Evolutionary conservation across 306 rosid species (phyloP).

Genomic region (Aeschynomene evenia): DNA sequence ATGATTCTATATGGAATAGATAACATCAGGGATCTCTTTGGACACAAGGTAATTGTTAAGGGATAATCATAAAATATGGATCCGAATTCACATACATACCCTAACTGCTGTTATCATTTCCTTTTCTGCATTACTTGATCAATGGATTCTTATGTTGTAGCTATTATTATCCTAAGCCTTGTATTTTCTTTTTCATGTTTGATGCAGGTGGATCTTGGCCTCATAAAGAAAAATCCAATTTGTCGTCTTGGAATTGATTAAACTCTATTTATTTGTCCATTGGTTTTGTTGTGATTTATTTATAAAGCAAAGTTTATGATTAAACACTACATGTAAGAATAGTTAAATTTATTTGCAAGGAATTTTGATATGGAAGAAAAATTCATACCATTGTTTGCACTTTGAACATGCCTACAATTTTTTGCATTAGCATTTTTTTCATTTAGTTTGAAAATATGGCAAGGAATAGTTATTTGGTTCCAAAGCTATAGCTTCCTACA

Average conservation of each 20-base stretch:
- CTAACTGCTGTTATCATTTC: too few species aligned
- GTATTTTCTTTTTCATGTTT: neutral
- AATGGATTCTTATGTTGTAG: neutral
- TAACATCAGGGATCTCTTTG: constrained; percentile 93
- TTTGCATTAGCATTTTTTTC: constrained; percentile 2
- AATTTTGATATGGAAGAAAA: constrained; percentile 1
- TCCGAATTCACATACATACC: too few species aligned
- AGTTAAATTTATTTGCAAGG: constrained; percentile 20
- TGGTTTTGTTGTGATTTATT: neutral
- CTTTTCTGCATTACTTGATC: neutral
- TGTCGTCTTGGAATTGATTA: constrained; percentile 73
- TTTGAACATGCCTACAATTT: neutral
- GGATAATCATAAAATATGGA: neutral
- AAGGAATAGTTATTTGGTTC: neutral
- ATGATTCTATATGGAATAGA: constrained; percentile 86
- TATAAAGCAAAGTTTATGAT: neutral
- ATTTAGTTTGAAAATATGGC: neutral
- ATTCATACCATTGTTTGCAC: neutral
- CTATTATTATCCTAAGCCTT: constrained; percentile 7
- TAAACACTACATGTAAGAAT: constrained; percentile 2
- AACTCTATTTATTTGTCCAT: neutral
- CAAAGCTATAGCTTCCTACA: too few species aligned
- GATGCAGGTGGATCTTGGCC: constrained; percentile 84
- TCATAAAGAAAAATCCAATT: constrained; percentile 78
- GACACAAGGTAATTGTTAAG: constrained; percentile 68